Percentiles rank a stretch among this genome's conserved stretches.
These are phyloP conservation scores for Paratinospora sagittata DNA, from an alignment of 164 flowering plant genomes.

Conservation along the genomic window DNA sequence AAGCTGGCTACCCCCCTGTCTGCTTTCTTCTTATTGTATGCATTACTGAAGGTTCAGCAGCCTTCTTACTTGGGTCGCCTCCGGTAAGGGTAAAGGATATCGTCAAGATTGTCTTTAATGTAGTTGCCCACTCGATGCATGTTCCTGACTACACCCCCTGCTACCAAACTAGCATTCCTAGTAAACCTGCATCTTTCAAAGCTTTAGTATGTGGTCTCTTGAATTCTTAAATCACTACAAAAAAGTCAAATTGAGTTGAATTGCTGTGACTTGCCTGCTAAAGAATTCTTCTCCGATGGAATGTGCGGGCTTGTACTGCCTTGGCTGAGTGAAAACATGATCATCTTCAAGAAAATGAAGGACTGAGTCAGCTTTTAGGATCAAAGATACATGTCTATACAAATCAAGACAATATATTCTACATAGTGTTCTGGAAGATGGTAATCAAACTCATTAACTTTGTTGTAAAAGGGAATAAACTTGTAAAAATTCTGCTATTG, in stretches of 20 bases:
- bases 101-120: slow-evolving; percentile 57
- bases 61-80: slow-evolving; percentile 62
- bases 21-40: not conserved
- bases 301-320: slow-evolving; percentile 39
- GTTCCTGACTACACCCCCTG: slow-evolving; percentile 66
- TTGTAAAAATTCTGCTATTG: not conserved
- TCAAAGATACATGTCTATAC: not conserved
- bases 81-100: slow-evolving; percentile 60
- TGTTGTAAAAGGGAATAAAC: not conserved
- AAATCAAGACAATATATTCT: not conserved
- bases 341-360: slow-evolving; percentile 32
- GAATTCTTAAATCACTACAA: not conserved
- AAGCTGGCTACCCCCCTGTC: not conserved
- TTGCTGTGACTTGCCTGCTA: slow-evolving; percentile 39
- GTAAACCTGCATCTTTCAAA: slow-evolving; percentile 45
- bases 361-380: slow-evolving; percentile 5
- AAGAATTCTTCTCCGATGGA: slow-evolving; percentile 52
- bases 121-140: slow-evolving; percentile 50
- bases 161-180: slow-evolving; percentile 65
- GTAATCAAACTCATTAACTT: not conserved
- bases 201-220: not conserved
- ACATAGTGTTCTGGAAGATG: not conserved
- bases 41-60: not conserved
- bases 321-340: slow-evolving; percentile 38
- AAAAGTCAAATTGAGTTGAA: not conserved